Conservation (phyloP, 176 grass and related monocot species). For the Phyllostachys edulis region DNA sequence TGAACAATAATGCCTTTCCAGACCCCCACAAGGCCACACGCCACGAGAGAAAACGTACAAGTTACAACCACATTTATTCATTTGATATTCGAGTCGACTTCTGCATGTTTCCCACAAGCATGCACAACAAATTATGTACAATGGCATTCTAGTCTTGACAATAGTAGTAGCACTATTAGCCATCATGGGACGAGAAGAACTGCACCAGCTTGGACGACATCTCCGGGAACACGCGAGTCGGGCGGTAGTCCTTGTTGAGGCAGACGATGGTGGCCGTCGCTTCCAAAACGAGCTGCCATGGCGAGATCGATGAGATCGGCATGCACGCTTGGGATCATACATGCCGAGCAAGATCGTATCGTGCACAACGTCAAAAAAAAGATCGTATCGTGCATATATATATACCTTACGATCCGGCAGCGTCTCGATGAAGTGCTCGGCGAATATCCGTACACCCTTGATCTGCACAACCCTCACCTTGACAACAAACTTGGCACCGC, state of each 20-base stretch:
- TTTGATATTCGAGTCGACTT: no score
- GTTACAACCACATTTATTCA: no score
- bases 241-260: constrained; percentile 45
- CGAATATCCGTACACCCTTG: constrained; percentile 40
- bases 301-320: neutral
- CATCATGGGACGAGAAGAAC: constrained; percentile 36
- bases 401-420: constrained; percentile 49
- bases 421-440: constrained; percentile 56
- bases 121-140: no score
- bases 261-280: constrained; percentile 45
- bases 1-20: no score
- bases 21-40: no score
- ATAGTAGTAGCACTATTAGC: neutral
- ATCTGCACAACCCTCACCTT: constrained; percentile 43
- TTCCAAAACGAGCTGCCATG: constrained; percentile 68
- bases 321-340: no score
- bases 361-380: no score
- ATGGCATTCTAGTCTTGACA: no score
- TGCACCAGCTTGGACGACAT: constrained; percentile 44
- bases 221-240: constrained; percentile 53
- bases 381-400: no score
- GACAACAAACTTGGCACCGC: constrained; percentile 45
- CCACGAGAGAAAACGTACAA: no score
- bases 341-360: no score
- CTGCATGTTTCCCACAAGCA: no score